Conservation (phyloP, 345 rosid species). For the Euphorbia lathyris region DNA sequence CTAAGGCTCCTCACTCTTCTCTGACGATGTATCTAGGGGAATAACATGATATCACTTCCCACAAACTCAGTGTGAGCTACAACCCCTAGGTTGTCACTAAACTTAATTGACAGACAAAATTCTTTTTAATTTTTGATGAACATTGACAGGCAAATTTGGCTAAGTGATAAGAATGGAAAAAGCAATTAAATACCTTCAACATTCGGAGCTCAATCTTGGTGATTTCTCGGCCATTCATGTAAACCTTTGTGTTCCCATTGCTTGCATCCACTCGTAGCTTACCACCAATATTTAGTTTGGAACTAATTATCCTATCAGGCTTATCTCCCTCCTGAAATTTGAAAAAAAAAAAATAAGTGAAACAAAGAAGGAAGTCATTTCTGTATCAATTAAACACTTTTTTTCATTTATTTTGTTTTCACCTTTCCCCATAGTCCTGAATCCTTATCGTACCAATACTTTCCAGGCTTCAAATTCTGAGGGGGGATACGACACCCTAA, state of each 20-base stretch:
- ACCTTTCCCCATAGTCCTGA: slow-evolving; percentile 95
- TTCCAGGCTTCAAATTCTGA: slow-evolving; percentile 83
- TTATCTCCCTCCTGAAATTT: slow-evolving; percentile 60
- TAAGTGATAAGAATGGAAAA: not conserved
- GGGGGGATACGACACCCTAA: slow-evolving; percentile 49
- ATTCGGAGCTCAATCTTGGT: slow-evolving; percentile 45
- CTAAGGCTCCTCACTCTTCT: too few species aligned
- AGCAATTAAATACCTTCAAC: slow-evolving; percentile 35
- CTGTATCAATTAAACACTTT: not conserved
- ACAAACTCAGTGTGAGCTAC: too few species aligned
- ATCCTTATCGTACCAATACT: slow-evolving; percentile 98
- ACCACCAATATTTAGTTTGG: slow-evolving; percentile 51
- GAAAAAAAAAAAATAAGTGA: slow-evolving; percentile 1
- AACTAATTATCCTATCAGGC: slow-evolving; percentile 55
- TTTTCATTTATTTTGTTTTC: slow-evolving; percentile 3
- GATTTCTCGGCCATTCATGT: slow-evolving; percentile 67
- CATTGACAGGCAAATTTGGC: not conserved
- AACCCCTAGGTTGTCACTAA: too few species aligned
- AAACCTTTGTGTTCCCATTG: slow-evolving; percentile 55
- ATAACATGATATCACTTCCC: too few species aligned
- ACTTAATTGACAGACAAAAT: too few species aligned
- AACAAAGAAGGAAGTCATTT: not conserved
- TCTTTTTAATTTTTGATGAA: too few species aligned
- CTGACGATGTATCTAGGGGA: too few species aligned
- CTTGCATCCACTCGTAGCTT: slow-evolving; percentile 51